These are phyloP conservation scores for Groenewaldozyma auringiensis DNA, from an alignment of 1,139 yeast genomes.

Conservation along the genomic window DNA sequence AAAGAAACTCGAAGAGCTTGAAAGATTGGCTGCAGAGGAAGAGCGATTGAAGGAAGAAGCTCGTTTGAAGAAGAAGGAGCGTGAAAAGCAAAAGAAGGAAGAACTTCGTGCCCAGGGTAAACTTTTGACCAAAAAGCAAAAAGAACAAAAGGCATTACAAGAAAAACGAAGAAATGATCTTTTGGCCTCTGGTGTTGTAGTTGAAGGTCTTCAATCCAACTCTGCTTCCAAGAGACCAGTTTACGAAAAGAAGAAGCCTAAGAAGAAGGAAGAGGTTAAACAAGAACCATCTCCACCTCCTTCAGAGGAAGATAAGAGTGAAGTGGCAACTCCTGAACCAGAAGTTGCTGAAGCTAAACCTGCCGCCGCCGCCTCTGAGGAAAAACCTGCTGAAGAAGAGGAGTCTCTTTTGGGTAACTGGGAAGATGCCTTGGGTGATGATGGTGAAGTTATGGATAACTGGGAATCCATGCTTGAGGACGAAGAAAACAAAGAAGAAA, in stretches of 20 bases:
- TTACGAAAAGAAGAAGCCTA: constrained; percentile 65
- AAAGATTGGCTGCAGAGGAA: constrained; percentile 41
- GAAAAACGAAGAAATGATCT: constrained; percentile 88
- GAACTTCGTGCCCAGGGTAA: constrained; percentile 93
- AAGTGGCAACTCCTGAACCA: constrained; percentile 35
- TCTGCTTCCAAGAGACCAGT: constrained; percentile 59
- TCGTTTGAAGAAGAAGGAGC: constrained; percentile 62
- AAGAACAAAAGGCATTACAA: constrained; percentile 78
- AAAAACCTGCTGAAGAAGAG: constrained; percentile 25
- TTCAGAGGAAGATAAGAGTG: constrained; percentile 24
- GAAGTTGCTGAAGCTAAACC: constrained; percentile 27
- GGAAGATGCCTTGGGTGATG: constrained; percentile 36
- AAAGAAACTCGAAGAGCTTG: constrained; percentile 56
- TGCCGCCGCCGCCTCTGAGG: constrained; percentile 14
- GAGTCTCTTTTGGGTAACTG: constrained; percentile 33
- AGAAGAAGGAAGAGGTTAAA: constrained; percentile 26
- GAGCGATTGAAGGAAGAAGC: constrained; percentile 64
- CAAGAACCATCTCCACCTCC: constrained; percentile 26
- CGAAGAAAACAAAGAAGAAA: constrained; percentile 15
- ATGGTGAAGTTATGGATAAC: constrained; percentile 32
- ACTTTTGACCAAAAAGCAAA: constrained; percentile 75
- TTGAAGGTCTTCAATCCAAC: constrained; percentile 56
- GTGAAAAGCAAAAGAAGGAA: constrained; percentile 70
- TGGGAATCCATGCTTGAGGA: constrained; percentile 29
- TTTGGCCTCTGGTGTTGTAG: constrained; percentile 63